A percentile compares a stretch with the other conserved stretches of the same genome.
Conservation (phyloP, 345 rosid species). For the Bruguiera parviflora region DNA sequence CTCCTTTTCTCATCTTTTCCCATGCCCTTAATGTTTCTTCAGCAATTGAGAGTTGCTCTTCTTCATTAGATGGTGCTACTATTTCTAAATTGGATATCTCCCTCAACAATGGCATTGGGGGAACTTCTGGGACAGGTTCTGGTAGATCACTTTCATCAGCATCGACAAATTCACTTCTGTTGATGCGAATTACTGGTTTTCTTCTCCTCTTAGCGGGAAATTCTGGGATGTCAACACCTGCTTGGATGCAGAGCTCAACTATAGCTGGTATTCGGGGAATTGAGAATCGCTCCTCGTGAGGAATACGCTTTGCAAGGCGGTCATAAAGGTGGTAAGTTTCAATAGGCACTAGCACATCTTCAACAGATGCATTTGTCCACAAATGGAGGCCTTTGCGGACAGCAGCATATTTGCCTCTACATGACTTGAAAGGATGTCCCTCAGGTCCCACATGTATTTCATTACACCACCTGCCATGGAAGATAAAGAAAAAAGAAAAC, state of each 20-base stretch:
- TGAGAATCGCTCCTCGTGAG: constrained; percentile 75
- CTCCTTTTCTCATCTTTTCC: constrained; percentile 77
- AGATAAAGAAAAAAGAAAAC: neutral
- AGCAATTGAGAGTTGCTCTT: constrained; percentile 54
- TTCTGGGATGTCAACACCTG: constrained; percentile 72
- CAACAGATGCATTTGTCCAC: constrained; percentile 69
- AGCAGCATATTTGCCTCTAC: constrained; percentile 63
- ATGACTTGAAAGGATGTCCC: constrained; percentile 92
- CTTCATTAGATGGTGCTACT: constrained; percentile 49
- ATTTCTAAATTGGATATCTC: constrained; percentile 58
- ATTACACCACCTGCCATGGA: constrained; percentile 62
- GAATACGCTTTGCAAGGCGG: constrained; percentile 72
- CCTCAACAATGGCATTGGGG: constrained; percentile 45
- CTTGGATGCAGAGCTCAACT: constrained; percentile 92
- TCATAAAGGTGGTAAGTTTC: constrained; percentile 84
- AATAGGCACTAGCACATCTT: constrained; percentile 60
- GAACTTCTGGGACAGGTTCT: constrained; percentile 58
- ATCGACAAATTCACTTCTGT: constrained; percentile 73
- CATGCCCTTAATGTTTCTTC: constrained; percentile 79
- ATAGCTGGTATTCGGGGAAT: constrained; percentile 72
- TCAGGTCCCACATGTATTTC: constrained; percentile 91
- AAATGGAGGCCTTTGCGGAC: constrained; percentile 74
- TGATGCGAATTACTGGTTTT: constrained; percentile 76
- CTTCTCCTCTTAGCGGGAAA: constrained; percentile 80
- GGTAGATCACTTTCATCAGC: constrained; percentile 89